Evolutionary conservation across 768 basidiomycete species (phyloP), one percentile per base, ranked within the genome.

Genomic region (Leccinum longicurvipes): DNA sequence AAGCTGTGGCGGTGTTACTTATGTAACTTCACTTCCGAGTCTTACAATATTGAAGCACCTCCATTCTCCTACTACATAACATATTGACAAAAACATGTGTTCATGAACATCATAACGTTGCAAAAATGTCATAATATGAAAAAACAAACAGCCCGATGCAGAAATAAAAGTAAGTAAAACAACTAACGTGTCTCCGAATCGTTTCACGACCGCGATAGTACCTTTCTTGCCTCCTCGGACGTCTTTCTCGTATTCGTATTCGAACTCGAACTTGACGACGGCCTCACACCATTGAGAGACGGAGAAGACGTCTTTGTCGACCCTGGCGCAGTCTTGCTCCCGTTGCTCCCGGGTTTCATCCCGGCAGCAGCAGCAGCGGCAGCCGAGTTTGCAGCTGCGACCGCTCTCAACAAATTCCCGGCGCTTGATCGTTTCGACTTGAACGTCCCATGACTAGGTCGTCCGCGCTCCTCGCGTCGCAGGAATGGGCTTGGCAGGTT

Each of bases 401-500:
- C 77, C 3, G 78, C 83, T 17, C 87, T 72, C 52, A 89, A 66
- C 24, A 81, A 61, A 47, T 82, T 77, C 0, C 82, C 83, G 23
- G 72, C 76, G 61, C 82, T 84, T 29, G 74, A 72, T 47, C 82
- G 68, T 61, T 79, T 82, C 14, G 64, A 56, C 32, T 62, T 63
- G 21, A 66, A 34, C 19, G 52, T 53, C 23, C 53, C 65, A 36
- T 47, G 47, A 19, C 44, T 19, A 5, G 56, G 51, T 48, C 63
- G 63, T 36, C 76, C 77, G 24, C 75, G 70, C 28, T 84, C 83
- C 5, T 57, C 70, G 49, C 81, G 77, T 65, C 86, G 87, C 42
- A 93, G 67, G 72, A 93, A 93, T 6, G 91, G 91, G 65, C 88
- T 90, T 0, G 91, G 91, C 0, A 93, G 77, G 67, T 91, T 92